These are phyloP conservation scores for Malus hybrid DNA, from an alignment of 331 rosid species.

Conservation along the genomic window DNA sequence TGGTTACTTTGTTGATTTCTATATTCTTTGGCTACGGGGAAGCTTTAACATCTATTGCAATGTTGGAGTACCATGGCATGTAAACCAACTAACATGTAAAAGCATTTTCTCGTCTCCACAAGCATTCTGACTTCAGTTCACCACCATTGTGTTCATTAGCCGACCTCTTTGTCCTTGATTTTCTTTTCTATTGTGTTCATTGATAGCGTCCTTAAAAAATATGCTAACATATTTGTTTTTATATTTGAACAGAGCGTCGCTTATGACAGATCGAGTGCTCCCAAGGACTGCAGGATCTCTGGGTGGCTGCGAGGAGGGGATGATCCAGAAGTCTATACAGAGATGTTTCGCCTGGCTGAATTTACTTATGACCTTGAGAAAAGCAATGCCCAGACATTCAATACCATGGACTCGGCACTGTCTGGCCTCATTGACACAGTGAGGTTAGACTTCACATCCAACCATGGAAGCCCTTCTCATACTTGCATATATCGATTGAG, in stretches of 20 bases:
- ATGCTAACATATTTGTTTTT: not conserved
- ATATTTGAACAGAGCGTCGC: slow-evolving; percentile 62
- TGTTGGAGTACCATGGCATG: not conserved
- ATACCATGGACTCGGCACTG: slow-evolving; percentile 34
- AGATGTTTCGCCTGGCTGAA: slow-evolving; percentile 48
- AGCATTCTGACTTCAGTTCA: not conserved
- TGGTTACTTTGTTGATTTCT: not conserved
- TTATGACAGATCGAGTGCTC: slow-evolving; percentile 80
- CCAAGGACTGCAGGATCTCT: slow-evolving; percentile 75
- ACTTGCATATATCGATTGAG: slow-evolving; percentile 92
- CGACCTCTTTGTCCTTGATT: not conserved
- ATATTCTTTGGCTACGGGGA: too few relatives aligned
- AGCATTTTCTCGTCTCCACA: not conserved
- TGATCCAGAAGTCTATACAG: slow-evolving; percentile 23
- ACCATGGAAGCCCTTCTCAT: slow-evolving; percentile 82
- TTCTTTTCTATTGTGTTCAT: not conserved
- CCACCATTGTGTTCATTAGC: not conserved
- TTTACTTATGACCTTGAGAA: slow-evolving; percentile 75
- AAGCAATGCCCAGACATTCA: slow-evolving; percentile 87
- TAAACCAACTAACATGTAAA: not conserved
- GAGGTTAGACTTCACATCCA: slow-evolving; percentile 74
- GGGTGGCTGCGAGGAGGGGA: slow-evolving; percentile 65
- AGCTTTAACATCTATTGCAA: not conserved
- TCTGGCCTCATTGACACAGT: slow-evolving; percentile 50
- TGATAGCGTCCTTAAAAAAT: not conserved